A percentile compares a stretch with the other conserved stretches of the same genome.
phyloP scores from a whole-genome alignment of 2,329 filamentous ascomycete species.

The Epichloe typhina region DNA sequence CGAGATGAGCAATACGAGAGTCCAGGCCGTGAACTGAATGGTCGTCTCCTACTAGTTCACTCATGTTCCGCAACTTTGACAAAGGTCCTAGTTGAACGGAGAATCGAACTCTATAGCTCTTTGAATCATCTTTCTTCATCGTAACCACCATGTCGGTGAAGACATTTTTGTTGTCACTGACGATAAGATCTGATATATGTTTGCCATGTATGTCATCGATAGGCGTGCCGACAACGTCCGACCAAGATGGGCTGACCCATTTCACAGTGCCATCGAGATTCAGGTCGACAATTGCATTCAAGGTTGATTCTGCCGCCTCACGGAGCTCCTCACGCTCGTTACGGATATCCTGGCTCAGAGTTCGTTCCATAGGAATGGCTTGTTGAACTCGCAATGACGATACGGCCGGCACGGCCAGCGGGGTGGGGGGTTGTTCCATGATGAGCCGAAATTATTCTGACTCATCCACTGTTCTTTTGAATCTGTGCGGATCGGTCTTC shows the following conservation, averaged over 20 bases:
- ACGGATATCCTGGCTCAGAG: slow-evolving; percentile 78
- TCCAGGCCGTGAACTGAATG: slow-evolving; percentile 23
- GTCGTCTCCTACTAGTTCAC: slow-evolving; percentile 23
- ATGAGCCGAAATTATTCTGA: background rate
- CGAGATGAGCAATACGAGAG: slow-evolving; percentile 54
- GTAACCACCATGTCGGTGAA: slow-evolving; percentile 77
- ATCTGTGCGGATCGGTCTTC: background rate
- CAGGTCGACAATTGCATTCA: slow-evolving; percentile 92
- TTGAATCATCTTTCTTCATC: slow-evolving; percentile 86
- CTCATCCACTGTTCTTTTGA: background rate
- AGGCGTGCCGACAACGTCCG: slow-evolving; percentile 74
- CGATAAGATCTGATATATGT: slow-evolving; percentile 66
- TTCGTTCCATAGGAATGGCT: slow-evolving; percentile 43
- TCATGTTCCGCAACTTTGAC: slow-evolving; percentile 46
- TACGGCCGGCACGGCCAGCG: slow-evolving; percentile 40
- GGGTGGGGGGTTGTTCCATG: slow-evolving; percentile 29
- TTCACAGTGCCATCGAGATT: slow-evolving; percentile 80
- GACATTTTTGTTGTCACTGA: slow-evolving; percentile 61
- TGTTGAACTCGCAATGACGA: slow-evolving; percentile 37
- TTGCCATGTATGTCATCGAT: slow-evolving; percentile 61
- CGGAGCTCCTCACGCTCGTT: slow-evolving; percentile 89
- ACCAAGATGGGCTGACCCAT: slow-evolving; percentile 96
- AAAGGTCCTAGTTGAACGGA: slow-evolving; percentile 54
- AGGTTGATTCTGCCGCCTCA: slow-evolving; percentile 87
- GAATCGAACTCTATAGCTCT: slow-evolving; percentile 82